phyloP scores from a whole-genome alignment of 805 yeast genomes.

The Komagataella populi region DNA sequence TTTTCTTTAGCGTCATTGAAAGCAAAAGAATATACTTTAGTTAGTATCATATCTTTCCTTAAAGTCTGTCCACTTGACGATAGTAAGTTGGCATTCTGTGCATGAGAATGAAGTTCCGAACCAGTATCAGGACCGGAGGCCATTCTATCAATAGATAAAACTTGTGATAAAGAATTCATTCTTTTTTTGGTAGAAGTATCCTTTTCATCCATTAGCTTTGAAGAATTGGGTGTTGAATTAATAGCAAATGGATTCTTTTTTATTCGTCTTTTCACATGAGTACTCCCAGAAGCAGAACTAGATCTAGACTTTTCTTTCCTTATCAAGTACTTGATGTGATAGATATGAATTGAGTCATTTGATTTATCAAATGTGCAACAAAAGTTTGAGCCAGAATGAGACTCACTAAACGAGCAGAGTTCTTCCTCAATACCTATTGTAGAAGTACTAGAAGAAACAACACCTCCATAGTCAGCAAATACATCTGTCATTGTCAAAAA shows the following conservation, averaged over 20 bases:
- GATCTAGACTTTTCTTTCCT: conserved; percentile 4
- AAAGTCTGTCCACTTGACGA: conserved; percentile 20
- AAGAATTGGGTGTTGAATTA: conserved; percentile 25
- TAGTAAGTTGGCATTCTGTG: conserved; percentile 6
- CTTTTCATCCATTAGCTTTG: conserved; percentile 22
- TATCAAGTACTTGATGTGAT: conserved; percentile 36
- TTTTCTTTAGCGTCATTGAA: conserved; percentile 11
- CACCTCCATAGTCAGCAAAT: conserved; percentile 54
- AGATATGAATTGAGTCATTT: conserved; percentile 32
- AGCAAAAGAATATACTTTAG: conserved; percentile 36
- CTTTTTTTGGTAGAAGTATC: conserved; percentile 10
- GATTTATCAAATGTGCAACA: conserved; percentile 42
- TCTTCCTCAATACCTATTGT: conserved; percentile 46
- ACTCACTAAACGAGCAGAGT: conserved; percentile 38
- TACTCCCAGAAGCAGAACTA: background rate
- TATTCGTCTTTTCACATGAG: background rate
- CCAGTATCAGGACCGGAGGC: conserved; percentile 22
- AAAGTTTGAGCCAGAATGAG: conserved; percentile 22
- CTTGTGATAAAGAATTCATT: conserved; percentile 22
- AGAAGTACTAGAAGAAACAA: conserved; percentile 59
- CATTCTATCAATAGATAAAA: conserved; percentile 29
- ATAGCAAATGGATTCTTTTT: background rate
- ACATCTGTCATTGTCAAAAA: conserved; percentile 69
- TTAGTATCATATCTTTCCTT: conserved; percentile 59
- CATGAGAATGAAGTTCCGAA: conserved; percentile 14